A percentile compares a stretch with the other conserved stretches of the same genome.
Evolutionary conservation across 371 early-diverging fungal species (phyloP).

Genomic region (Batkoa obscura): DNA sequence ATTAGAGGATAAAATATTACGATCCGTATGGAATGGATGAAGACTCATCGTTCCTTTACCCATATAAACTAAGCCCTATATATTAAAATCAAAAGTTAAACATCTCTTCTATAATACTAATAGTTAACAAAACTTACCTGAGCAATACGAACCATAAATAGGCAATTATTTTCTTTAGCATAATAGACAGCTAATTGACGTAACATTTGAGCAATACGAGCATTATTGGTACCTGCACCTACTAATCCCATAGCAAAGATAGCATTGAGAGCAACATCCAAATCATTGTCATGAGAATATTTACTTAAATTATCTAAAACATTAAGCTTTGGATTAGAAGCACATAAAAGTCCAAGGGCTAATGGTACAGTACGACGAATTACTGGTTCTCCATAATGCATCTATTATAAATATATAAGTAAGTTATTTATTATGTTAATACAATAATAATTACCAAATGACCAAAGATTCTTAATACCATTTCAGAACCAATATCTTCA

Average conservation of each 20-base stretch:
- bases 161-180: conserved; percentile 80
- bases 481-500: conserved; percentile 89
- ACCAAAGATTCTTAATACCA: conserved; percentile 85
- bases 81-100: no score
- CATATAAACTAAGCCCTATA: conserved; percentile 93
- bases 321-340: conserved; percentile 81
- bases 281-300: conserved; percentile 92
- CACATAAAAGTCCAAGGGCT: conserved; percentile 85
- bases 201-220: conserved; percentile 91
- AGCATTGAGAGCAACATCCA: conserved; percentile 84
- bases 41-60: conserved; percentile 95
- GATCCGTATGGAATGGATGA: conserved; percentile 85
- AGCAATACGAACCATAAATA: conserved; percentile 91
- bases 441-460: conserved; percentile 43
- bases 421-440: background rate
- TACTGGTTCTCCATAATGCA: conserved; percentile 95
- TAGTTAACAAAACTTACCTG: no score
- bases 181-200: conserved; percentile 90
- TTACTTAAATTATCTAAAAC: conserved; percentile 92
- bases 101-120: no score
- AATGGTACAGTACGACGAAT: conserved; percentile 87
- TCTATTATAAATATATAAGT: conserved; percentile 35
- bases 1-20: conserved; percentile 73
- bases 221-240: conserved; percentile 99
- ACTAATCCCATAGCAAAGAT: conserved; percentile 98